Base-by-base conservation (phyloP, 345 rosid species). In the Brassica juncea region DNA sequence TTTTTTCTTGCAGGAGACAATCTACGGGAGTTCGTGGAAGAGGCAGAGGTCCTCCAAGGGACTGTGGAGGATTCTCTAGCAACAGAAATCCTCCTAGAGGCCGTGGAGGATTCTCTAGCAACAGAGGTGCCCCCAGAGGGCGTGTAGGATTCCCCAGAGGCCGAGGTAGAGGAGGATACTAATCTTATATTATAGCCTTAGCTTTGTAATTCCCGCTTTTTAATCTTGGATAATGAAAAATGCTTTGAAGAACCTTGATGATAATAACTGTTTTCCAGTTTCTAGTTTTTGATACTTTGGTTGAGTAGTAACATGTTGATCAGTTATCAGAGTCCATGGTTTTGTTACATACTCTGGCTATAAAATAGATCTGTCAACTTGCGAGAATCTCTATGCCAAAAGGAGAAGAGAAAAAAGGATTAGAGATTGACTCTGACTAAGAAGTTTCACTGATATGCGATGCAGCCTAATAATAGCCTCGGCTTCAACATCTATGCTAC, bases 71-170 rank as follows among this genome's bases (percentile, higher is more conserved):
- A 4, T 47, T 47, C 55, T 47, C 55, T 23, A 23, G 25, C 2
- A 4, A 15, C 6, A 81, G 88, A 5, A 75, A 86, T 42, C 74
- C 82, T 52, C 87, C 89, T 58, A 88, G 94, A 30, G 73, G 35
- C 7, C 23, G 71, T 32, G 89, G 97, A 47, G 55, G 16, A 47
- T 47, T 47, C 55, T 12, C 55, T 57, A 80, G 90, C 49, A 90
- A 91, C 44, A 91, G 97, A 73, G 90, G 82, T 12, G 84, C 88
- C 21, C 67, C 67, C 1, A 30, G 69, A 14, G 79, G 89, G 27
- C 87, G 94, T 47, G 97, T 90, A 28, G 85, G 89, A 65, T 34
- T 16, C 78, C 89, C 89, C 66, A 85, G 93, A 88, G 95, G 95
- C 34, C 83, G 95, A 76, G 94, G 98, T 65, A 94, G 98, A 54